Evolutionary conservation across 768 basidiomycete species (phyloP), one percentile per base, ranked within the genome.

Genomic region (Filobasidium floriforme): DNA sequence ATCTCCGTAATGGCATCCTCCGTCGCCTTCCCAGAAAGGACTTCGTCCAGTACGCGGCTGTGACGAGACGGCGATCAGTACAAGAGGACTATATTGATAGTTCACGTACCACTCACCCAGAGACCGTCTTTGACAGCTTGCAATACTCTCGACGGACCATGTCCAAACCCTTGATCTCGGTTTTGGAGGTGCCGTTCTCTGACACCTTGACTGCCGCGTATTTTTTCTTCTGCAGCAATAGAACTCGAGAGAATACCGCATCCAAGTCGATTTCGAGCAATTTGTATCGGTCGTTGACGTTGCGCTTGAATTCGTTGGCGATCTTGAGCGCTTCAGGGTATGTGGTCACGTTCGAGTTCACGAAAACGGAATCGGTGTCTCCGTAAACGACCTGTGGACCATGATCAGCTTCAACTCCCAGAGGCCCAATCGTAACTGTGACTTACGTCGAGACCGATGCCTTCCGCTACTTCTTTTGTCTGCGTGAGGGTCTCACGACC

Each of bases 81-180:
- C 0, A 5, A 9, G 1, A 1, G 15, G 28, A 29, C 32, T 44
- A 2, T 19, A 28, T 15, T 32, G 10, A 22, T 24, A 18, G 24
- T 11, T 57, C 15, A 3, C 19, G 5, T 5, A 24, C 49, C 0
- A 82, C 92, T 70, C 71, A 97, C 92, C 89, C 88, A 0, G 93
- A 97, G 40, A 92, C 88, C 46, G 85, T 86, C 80, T 99, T 99
- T 1, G 93, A 97, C 62, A 99, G 79, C 0, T 84, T 84, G 69
- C 89, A 93, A 77, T 91, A 99, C 77, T 99, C 96, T 82, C 96
- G 83, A 54, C 96, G 86, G 79, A 98, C 98, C 96, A 99, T 98
- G 80, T 99, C 96, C 26, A 99, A 81, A 79, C 96, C 96, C 74
- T 99, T 99, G 77, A 99, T 82, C 74, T 99, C 96, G 1, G 85